Conservation (phyloP, 2,329 filamentous ascomycete species). For the Beauveria sp. region DNA sequence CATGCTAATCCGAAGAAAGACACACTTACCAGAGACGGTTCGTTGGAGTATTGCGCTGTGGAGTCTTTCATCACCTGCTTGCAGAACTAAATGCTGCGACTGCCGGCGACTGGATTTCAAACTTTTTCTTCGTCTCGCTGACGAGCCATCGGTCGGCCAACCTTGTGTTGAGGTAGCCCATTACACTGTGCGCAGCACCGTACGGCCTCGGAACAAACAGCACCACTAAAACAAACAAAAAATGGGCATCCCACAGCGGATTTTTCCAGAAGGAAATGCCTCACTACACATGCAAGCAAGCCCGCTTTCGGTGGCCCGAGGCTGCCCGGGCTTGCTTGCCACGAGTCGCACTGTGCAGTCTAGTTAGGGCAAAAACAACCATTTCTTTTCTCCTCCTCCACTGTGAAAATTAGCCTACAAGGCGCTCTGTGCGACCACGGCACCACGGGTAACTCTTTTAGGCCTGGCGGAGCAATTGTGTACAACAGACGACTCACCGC, state of each 20-base stretch:
- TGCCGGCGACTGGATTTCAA: no score
- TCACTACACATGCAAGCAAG: not conserved
- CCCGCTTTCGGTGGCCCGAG: slow-evolving; percentile 3
- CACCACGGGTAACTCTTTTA: not conserved
- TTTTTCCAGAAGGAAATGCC: not conserved
- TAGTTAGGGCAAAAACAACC: not conserved
- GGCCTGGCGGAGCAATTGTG: not conserved
- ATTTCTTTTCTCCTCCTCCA: not conserved
- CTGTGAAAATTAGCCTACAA: not conserved
- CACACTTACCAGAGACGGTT: no score
- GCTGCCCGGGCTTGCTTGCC: not conserved
- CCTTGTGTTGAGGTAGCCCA: not conserved
- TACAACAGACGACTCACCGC: slow-evolving; percentile 1
- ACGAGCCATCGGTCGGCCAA: not conserved
- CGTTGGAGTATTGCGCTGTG: not conserved
- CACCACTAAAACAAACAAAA: not conserved
- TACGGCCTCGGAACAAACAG: not conserved
- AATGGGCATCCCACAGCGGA: not conserved
- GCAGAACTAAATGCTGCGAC: not conserved
- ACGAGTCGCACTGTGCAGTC: not conserved
- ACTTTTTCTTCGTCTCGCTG: not conserved
- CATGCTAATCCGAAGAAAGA: not conserved
- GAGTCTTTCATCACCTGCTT: not conserved
- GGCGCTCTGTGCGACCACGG: not conserved
- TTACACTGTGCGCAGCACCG: not conserved